Evolutionary conservation across 495 filamentous ascomycete genomes (phyloP), one percentile per base, ranked within the genome.

Genomic region (Penicillium steckii): DNA sequence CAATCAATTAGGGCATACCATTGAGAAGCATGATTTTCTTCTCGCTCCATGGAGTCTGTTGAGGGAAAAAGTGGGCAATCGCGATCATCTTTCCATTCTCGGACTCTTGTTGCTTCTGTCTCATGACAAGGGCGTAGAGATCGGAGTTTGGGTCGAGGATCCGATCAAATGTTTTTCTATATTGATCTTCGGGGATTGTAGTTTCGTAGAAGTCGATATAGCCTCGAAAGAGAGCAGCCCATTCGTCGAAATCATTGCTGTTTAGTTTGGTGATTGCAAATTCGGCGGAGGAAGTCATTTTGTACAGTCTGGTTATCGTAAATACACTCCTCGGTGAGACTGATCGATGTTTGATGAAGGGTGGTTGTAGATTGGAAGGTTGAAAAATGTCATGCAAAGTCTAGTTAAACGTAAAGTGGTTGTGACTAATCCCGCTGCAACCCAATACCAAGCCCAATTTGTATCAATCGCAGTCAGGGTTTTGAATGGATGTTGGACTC

Each of bases 41-140:
- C 27, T 54, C 52, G 15, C 52, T 48, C 52, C 52, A 48, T 17
- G 52, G 52, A 8, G 52, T 54, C 22, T 54, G 52, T 15, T 47
- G 33, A 9, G 44, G 52, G 38, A 54, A 54, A 25, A 54, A 54
- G 22, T 54, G 52, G 13, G 52, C 52, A 33, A 55, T 48, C 8
- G 37, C 45, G 15, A 48, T 46, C 46, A 55, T 55, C 25, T 55
- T 55, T 23, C 37, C 40, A n/a, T 48, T 42, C 6, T 24, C 17
- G 3, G 52, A 48, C 8, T 22, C 45, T n/a, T 12, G 25, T 26
- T 32, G 17, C 44, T 48, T 37, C 37, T 49, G 44, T 42, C 44
- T 22, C 52, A 48, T 55, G 17, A 49, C 50, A 10, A 53, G 18
- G 13, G 33, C 51, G 18, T 48, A 29, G 15, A 53, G 40, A 27